Conservation (phyloP, 805 yeast genomes). For the Lachancea sp. region DNA sequence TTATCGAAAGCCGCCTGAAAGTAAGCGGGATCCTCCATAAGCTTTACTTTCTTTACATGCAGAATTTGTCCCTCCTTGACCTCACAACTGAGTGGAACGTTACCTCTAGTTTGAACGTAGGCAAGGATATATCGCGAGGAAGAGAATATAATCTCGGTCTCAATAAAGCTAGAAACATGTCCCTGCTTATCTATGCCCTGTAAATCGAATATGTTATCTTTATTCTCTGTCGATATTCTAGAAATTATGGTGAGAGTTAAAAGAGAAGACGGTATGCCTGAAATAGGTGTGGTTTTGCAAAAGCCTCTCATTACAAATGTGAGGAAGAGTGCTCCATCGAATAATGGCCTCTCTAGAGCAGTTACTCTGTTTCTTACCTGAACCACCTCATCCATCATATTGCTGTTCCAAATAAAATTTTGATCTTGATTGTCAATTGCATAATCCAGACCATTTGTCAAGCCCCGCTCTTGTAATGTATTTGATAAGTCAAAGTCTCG, state of each 20-base stretch:
- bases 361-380: slow-evolving; percentile 65
- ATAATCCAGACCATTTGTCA: slow-evolving; percentile 34
- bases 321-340: slow-evolving; percentile 66
- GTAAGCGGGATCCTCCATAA: slow-evolving; percentile 76
- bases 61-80: slow-evolving; percentile 62
- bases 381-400: slow-evolving; percentile 72
- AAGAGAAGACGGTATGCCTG: slow-evolving; percentile 17
- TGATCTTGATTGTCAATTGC: slow-evolving; percentile 51
- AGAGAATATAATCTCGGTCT: slow-evolving; percentile 74
- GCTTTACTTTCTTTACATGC: slow-evolving; percentile 69
- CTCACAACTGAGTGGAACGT: slow-evolving; percentile 93
- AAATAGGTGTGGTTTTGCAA: slow-evolving; percentile 54
- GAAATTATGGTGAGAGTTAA: slow-evolving; percentile 68
- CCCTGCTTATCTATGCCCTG: slow-evolving; percentile 92
- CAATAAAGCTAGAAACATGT: slow-evolving; percentile 83
- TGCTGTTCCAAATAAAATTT: slow-evolving; percentile 87
- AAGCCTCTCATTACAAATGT: slow-evolving; percentile 88
- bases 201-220: slow-evolving; percentile 79
- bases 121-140: slow-evolving; percentile 50
- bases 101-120: slow-evolving; percentile 81
- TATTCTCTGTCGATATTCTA: slow-evolving; percentile 82
- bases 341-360: slow-evolving; percentile 44
- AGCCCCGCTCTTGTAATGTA: slow-evolving; percentile 64
- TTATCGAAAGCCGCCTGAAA: slow-evolving; percentile 80
- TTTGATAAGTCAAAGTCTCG: slow-evolving; percentile 86